Percentiles rank a stretch among this genome's conserved stretches.
phyloP scores from a whole-genome alignment of 2,329 filamentous ascomycete genomes.

The Aspergillus novoparasiticus region DNA sequence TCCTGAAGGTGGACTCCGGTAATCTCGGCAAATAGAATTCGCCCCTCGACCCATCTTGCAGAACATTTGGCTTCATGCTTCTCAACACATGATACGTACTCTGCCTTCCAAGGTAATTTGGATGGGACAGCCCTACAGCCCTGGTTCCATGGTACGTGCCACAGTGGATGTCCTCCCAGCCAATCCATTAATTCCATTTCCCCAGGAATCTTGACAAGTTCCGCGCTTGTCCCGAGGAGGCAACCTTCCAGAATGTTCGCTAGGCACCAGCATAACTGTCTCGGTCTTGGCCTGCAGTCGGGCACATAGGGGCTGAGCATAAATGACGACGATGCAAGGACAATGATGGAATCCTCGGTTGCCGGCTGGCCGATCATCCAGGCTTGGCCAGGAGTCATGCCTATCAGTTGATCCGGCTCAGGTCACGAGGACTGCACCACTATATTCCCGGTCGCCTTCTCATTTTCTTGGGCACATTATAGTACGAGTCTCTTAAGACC shows the following conservation, averaged over 20 bases:
- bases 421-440: neutral
- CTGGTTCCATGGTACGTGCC: slow-evolving; percentile 1
- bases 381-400: neutral
- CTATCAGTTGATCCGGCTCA: neutral
- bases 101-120: neutral
- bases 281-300: neutral
- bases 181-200: neutral
- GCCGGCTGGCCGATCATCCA: neutral
- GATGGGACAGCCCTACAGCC: slow-evolving; percentile 4
- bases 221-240: slow-evolving; percentile 7
- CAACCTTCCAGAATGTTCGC: slow-evolving; percentile 14
- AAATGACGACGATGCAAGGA: neutral
- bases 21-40: neutral
- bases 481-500: too few species aligned
- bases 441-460: neutral
- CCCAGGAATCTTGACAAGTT: neutral
- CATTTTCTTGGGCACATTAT: neutral
- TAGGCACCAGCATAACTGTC: slow-evolving; percentile 14
- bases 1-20: neutral
- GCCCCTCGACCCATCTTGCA: neutral
- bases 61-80: neutral
- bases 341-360: neutral
- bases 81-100: neutral
- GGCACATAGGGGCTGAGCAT: neutral
- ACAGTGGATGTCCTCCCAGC: neutral